Evolutionary conservation across 106 monocot genomes (phyloP).

Genomic region (Phalaenopsis equestris): DNA sequence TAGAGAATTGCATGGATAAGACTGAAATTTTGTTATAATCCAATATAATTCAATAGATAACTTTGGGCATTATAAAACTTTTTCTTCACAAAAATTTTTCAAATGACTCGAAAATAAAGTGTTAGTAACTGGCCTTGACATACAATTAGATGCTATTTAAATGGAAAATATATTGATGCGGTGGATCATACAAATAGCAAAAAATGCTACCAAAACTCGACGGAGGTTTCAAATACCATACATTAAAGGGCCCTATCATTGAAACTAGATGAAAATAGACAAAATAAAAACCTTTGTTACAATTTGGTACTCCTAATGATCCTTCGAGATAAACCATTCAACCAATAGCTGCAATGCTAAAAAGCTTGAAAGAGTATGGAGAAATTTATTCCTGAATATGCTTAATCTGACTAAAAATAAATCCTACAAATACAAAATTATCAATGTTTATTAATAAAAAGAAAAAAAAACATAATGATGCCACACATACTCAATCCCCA

Average conservation of each 20-base stretch:
- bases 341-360: not conserved
- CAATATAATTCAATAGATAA: not conserved
- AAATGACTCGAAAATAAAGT: not conserved
- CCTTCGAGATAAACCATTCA: not conserved
- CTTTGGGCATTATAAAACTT: not conserved
- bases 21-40: not conserved
- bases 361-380: not conserved
- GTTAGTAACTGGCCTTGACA: not conserved
- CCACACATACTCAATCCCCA: not conserved
- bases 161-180: not conserved
- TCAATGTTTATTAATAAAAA: not conserved
- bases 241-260: no score
- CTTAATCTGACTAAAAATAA: not conserved
- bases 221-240: not conserved
- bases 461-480: not conserved
- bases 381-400: not conserved
- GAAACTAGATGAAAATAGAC: not conserved
- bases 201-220: not conserved
- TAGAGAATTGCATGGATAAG: not conserved
- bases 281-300: not conserved
- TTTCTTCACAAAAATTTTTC: not conserved
- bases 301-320: not conserved
- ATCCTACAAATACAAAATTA: constrained; percentile 1
- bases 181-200: not conserved
- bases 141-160: not conserved